phyloP scores from a whole-genome alignment of 805 yeast genomes.

The Metschnikowia lachancei region DNA sequence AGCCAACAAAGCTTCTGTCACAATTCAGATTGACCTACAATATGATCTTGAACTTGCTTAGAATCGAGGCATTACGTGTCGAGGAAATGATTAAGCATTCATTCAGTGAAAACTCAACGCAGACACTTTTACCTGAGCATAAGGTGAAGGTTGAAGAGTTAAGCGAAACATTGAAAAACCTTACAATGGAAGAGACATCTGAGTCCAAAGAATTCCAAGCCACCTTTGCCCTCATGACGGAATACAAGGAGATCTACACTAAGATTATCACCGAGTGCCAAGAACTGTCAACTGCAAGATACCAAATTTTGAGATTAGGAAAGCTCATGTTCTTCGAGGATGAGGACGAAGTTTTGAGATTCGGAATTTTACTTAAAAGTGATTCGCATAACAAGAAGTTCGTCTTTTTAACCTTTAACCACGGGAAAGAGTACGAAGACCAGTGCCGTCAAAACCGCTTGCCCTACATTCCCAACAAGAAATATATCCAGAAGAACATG shows the following conservation, averaged over 20 bases:
- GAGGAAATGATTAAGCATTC: slow-evolving; percentile 98
- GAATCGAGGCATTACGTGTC: slow-evolving; percentile 93
- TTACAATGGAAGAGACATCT: slow-evolving; percentile 37
- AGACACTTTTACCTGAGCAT: slow-evolving; percentile 82
- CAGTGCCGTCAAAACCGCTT: slow-evolving; percentile 23
- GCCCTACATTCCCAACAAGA: slow-evolving; percentile 38
- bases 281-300: slow-evolving; percentile 46
- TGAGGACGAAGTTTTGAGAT: slow-evolving; percentile 34
- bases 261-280: slow-evolving; percentile 48
- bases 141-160: slow-evolving; percentile 59
- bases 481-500: slow-evolving; percentile 37
- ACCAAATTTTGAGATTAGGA: slow-evolving; percentile 48
- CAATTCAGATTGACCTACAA: slow-evolving; percentile 94
- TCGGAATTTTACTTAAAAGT: slow-evolving; percentile 56
- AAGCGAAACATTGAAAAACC: slow-evolving; percentile 42
- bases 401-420: slow-evolving; percentile 45
- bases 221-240: slow-evolving; percentile 43
- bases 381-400: slow-evolving; percentile 31
- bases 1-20: slow-evolving; percentile 83
- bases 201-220: slow-evolving; percentile 43
- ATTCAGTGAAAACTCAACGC: slow-evolving; percentile 87
- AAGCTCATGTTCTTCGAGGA: slow-evolving; percentile 59
- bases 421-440: slow-evolving; percentile 34
- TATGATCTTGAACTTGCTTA: slow-evolving; percentile 85
- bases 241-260: slow-evolving; percentile 45